Evolutionary conservation across 805 yeast genomes (phyloP), one percentile per base, ranked within the genome.

Genomic region (Cephaloascus fragrans): DNA sequence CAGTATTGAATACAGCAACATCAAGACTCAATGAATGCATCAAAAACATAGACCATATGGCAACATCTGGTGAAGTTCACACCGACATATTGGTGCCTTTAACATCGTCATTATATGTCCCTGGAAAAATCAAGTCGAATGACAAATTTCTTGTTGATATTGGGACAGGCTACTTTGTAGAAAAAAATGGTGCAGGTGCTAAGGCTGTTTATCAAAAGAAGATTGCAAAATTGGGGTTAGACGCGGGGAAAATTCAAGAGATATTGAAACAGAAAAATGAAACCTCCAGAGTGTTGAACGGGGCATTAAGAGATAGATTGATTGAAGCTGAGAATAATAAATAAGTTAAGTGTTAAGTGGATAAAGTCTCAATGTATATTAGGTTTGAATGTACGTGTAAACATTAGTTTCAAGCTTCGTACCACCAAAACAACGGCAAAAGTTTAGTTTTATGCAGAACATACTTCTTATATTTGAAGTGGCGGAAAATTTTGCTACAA

Each of bases 121-220:
- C 96, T 3, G 98, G 97, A 2, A 73, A 67, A 39, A 71, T 85
- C 38, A 67, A 69, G 34, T 76, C 82, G 41, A 71, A 71, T 38
- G 72, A 80, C 43, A 77, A 72, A 42, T 93, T 82, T 50, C 67
- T 93, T 55, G 96, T 93, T 8, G 98, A 93, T 55, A 80, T 93
- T 19, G 98, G 98, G 28, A 93, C 98, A 0, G 97, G 97, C 2
- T 93, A 93, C 56, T 93, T 74, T 55, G 89, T 88, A 15, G 96
- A 87, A 54, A 93, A 93, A 59, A 59, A 59, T 37, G 74, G 76
- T 0, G 62, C 64, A 5, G 87, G 83, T 36, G 82, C 96, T 2
- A 65, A 75, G 44, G 59, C 56, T 39, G 90, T 87, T 51, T 90
- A 86, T 57, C 73, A 80, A 42, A 70, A 66, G 41, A 87, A 93